A percentile compares a stretch with the other conserved stretches of the same genome.
Conservation (phyloP, 2,329 filamentous ascomycete genomes). For the Ophiostoma piceae region DNA sequence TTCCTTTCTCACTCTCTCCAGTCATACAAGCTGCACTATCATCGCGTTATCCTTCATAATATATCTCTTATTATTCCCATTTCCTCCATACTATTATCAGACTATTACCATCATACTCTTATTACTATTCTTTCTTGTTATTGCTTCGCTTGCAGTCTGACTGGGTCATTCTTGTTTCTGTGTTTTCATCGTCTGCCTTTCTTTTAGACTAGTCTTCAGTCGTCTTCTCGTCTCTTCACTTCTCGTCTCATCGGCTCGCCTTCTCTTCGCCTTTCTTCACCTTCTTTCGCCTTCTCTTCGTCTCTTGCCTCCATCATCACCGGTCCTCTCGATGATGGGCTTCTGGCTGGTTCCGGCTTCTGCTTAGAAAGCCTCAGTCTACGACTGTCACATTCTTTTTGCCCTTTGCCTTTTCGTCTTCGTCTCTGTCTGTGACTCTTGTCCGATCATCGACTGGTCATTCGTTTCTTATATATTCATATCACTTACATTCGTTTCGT, state of each 20-base stretch:
- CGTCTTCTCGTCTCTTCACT: not conserved
- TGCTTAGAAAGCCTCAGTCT: conserved; percentile 11
- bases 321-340: not conserved
- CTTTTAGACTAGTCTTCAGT: not conserved
- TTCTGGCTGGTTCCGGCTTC: conserved; percentile 7
- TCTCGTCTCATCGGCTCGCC: not conserved
- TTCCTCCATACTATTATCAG: not conserved
- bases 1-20: too few relatives aligned
- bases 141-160: conserved; percentile 1
- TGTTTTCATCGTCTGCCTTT: not conserved
- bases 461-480: not conserved
- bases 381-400: not conserved
- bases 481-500: not conserved
- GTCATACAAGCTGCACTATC: too few relatives aligned
- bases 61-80: not conserved
- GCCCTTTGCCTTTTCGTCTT: too few relatives aligned
- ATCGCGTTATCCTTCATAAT: not conserved
- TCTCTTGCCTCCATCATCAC: not conserved
- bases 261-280: not conserved
- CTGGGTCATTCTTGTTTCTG: not conserved
- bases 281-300: not conserved
- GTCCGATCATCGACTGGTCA: conserved; percentile 7
- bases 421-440: not conserved
- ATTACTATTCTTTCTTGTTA: not conserved
- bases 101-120: not conserved